Evolutionary conservation across 2,329 filamentous ascomycete species (phyloP), one percentile per base, ranked within the genome.

Genomic region (Moelleriella libera): DNA sequence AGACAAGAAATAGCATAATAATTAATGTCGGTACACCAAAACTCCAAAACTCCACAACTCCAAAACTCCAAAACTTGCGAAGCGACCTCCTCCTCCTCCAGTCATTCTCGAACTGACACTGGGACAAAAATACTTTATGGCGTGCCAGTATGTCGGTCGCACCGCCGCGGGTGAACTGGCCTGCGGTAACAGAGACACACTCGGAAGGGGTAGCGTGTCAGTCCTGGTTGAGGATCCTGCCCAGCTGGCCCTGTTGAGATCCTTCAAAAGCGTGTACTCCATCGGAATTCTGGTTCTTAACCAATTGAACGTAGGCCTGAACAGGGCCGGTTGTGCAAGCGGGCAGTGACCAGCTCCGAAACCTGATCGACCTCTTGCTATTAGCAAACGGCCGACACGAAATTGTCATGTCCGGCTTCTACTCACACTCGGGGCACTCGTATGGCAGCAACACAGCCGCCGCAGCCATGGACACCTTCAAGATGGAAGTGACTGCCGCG

Each of bases 251-350:
- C 53, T 63, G 39, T 63, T 70, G 5, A 61, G 77, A n/a, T 57
- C 65, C 0, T 57, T 71, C 5, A 64, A 68, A 41, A 56, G 61
- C 4, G 55, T 64, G 2, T 67, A 69, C 1, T 73, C 70, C 12
- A 63, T 67, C 44, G 60, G 65, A 1, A 74, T 80, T 3, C 69
- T 68, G 0, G 67, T 85, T 11, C 85, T 81, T 57, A 67, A 89
- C 56, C 89, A 89, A 56, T 75, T 90, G 40, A 84, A 90, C 59
- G 80, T 84, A 45, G 83, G 84, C 9, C 79, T 79, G 54, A 72
- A 79, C 56, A 80, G 86, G 12, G 84, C 85, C 1, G 86, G 86
- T 21, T 21, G 70, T 88, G 0, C 57, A 68, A 1, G 63, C 62
- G 2, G 72, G 77, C 50, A 57, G 60, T 2, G 55, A 60, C 1